Percentiles rank a stretch among this genome's conserved stretches.
Conservation (phyloP, 2,329 filamentous ascomycete genomes). For the Epichloe glyceriae region DNA sequence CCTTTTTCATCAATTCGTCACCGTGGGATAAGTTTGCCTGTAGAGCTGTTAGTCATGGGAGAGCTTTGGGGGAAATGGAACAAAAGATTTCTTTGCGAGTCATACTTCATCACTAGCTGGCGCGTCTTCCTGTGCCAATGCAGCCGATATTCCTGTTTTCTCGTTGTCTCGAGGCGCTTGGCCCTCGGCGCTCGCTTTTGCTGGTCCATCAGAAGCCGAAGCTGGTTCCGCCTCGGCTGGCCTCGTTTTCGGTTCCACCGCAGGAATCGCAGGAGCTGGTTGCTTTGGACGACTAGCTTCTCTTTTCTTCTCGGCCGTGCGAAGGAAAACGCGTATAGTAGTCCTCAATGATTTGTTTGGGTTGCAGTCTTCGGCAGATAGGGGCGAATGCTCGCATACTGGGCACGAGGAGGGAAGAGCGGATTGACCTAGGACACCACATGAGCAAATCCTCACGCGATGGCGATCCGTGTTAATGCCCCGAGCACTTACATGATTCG, state of each 20-base stretch:
- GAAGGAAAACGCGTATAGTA: constrained; percentile 82
- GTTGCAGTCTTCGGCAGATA: constrained; percentile 76
- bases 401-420: constrained; percentile 70
- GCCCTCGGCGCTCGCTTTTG: background rate
- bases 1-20: background rate
- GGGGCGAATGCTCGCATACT: constrained; percentile 81
- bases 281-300: constrained; percentile 49
- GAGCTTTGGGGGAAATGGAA: background rate
- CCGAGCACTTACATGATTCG: constrained; percentile 52
- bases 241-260: constrained; percentile 26
- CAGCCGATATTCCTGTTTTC: background rate
- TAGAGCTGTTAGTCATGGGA: background rate
- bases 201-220: background rate
- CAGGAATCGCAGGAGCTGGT: constrained; percentile 27
- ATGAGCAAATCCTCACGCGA: background rate
- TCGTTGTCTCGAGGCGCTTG: background rate
- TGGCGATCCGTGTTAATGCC: background rate
- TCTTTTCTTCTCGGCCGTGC: constrained; percentile 82
- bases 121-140: background rate
- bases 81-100: background rate
- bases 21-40: background rate
- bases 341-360: constrained; percentile 84
- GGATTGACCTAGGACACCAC: constrained; percentile 50
- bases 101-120: constrained; percentile 1
- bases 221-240: background rate